Evolutionary conservation across 148 eudicot genomes (phyloP), one percentile per base, ranked within the genome.

Genomic region (Agrostemma githago): DNA sequence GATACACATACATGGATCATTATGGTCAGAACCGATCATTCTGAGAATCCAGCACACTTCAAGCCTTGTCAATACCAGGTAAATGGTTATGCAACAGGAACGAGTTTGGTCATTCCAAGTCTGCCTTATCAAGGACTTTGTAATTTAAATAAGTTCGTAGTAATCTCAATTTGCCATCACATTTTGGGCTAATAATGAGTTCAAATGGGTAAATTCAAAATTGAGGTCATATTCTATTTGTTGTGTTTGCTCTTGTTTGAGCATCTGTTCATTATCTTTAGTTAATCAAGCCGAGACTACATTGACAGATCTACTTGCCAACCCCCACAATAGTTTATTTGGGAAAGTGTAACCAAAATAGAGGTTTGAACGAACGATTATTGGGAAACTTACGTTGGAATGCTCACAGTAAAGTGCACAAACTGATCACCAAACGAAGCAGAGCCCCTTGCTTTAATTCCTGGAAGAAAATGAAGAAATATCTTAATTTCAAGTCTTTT

Each of bases 341-440:
- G 16, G 16, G 14, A 51, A 51, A 15, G 11, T 12, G 11, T 10
- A 48, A 51, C 11, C 56, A 51, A 10, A 51, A 11, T 51, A 51
- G 15, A 51, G 56, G 56, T 51, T 41, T 16, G 56, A 67, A 5
- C 43, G 14, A 67, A 1, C 16, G 14, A 51, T 51, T 2, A 42
- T 48, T 40, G 12, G 46, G 40, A 39, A 73, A 86, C 93, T 56
- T 89, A 94, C 98, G 79, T 71, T 74, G 98, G 98, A 68, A 94
- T 94, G 96, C 83, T 92, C 82, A 94, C 85, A 42, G 80, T 94
- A 83, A 91, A 94, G 85, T 94, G 98, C 72, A 94, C 98, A 76
- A 76, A 94, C 71, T 94, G 92, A 77, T 94, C 93, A 44, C 98
- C 98, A 74, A 84, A 87, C 5, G 90, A 81, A 74, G 70, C 79